Evolutionary conservation across 1,139 yeast genomes (phyloP), one percentile per base, ranked within the genome.

Genomic region (Lodderomyces margitis): DNA sequence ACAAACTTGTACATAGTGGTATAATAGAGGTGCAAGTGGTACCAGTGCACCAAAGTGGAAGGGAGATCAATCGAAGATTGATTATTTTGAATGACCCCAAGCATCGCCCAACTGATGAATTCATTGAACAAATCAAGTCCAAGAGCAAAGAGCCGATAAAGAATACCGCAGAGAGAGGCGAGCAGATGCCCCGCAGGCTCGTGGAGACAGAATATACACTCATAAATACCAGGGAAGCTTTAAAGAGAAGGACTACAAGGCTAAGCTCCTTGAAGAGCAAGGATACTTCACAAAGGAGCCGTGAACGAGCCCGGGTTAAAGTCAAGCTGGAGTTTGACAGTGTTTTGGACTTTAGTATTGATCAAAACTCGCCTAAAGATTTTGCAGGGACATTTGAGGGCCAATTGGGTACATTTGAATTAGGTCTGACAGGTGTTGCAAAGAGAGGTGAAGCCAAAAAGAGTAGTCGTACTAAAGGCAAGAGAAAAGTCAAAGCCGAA

Each of bases 21-120:
- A 56, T 54, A 3, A 39, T 71, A 15, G 68, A 65, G 39, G 55
- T 61, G 7, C 58, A 59, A 38, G 59, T 59, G 36, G 54, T 69
- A 5, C 46, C 53, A 2, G 52, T 66, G 31, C 46, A 50, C n/a
- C 51, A 61, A 40, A 56, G 64, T 6, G 74, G 71, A 1, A 62
- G 59, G 41, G 47, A 41, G 4, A 54, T 62, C 1, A 62, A 64
- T 2, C 56, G 72, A 43, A 65, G 64, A 36, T 46, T 72, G n/a
- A 55, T 72, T 23, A 59, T 68, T 10, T 50, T 68, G 25, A 54
- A 56, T 1, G 62, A 62, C 25, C 61, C 65, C 2, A 46, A 43
- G 5, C 48, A 48, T 4, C 53, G 63, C 21, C 75, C 76, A 2
- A 31, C 64, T 1, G 49, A 54, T 3, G 62, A 55, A 33, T 46